Evolutionary conservation across 768 basidiomycete species (phyloP), one percentile per base, ranked within the genome.

Genomic region (Phylloporus sp.): DNA sequence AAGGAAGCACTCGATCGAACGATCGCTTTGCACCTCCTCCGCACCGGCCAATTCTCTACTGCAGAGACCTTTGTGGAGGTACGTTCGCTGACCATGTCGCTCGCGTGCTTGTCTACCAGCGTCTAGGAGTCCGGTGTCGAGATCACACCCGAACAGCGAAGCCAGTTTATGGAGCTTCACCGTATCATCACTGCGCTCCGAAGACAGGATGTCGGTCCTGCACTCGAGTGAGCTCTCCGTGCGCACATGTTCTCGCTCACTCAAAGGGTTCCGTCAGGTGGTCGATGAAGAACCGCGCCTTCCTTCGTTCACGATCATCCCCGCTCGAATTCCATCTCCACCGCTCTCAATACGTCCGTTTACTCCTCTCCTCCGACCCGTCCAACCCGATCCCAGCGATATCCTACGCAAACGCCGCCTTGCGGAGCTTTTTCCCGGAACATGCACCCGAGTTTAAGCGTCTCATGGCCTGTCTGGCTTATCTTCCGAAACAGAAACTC

Each of bases 301-400:
- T 90, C 64, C 76, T 97, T 12, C 74, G 74, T 41, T 70, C 76
- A 6, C 84, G 86, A 28, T 80, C 80, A 9, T 95, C 94, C 1
- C 79, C 90, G 0, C 79, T 99, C 11, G 91, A 93, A 59, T 99
- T 95, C 65, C 75, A 86, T 63, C 80, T 98, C 24, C 91, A 97
- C 60, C 88, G 91, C 24, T 93, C 91, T 10, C 86, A 93, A 66
- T 97, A 91, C 66, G 79, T 97, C 48, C 84, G 84, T 4, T 74
- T 95, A 10, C 77, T 95, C 18, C 74, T 88, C 43, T 74, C 80
- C 27, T 77, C 80, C 10, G 75, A 81, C 55, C 80, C 84, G 6
- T 77, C 81, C 24, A 71, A 85, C 59, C 74, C 78, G 28, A 53
- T 72, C 4, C 72, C 75, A 12, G 90, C 91, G 2, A 75, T 97